phyloP scores from a whole-genome alignment of 2,329 filamentous ascomycete genomes.

The Fusarium circinatum region DNA sequence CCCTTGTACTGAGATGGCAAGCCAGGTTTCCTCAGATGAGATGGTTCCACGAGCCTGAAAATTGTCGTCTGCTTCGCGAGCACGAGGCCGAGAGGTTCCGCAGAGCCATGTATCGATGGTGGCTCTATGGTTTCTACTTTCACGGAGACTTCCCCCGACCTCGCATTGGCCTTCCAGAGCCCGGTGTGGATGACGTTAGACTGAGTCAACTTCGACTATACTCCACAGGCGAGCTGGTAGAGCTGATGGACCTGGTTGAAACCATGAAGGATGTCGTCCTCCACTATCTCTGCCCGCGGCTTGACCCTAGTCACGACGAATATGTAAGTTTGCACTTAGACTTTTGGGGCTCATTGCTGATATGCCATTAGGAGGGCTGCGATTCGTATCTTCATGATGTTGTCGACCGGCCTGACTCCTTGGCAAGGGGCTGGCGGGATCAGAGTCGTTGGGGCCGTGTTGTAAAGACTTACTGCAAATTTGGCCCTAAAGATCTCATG shows the following conservation, averaged over 20 bases:
- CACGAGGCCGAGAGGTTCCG: slow-evolving; percentile 60
- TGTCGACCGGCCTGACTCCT: slow-evolving; percentile 45
- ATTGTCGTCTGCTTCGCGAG: slow-evolving; percentile 55
- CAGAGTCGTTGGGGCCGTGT: slow-evolving; percentile 53
- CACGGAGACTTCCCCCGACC: slow-evolving; percentile 57
- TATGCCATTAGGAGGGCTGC: slow-evolving; percentile 22
- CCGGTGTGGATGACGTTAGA: slow-evolving; percentile 54
- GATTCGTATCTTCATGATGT: slow-evolving; percentile 39
- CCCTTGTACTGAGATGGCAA: slow-evolving; percentile 53
- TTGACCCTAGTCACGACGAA: slow-evolving; percentile 50
- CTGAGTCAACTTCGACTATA: slow-evolving; percentile 57
- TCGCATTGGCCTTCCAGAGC: slow-evolving; percentile 51
- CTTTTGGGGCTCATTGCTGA: slow-evolving; percentile 4
- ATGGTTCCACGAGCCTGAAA: slow-evolving; percentile 58
- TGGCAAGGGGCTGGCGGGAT: slow-evolving; percentile 50
- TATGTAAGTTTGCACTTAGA: slow-evolving; percentile 44
- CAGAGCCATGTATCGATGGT: slow-evolving; percentile 63
- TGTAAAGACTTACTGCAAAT: slow-evolving; percentile 59
- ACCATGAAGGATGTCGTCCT: slow-evolving; percentile 58
- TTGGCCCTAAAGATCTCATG: slow-evolving; percentile 61
- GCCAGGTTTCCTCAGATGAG: slow-evolving; percentile 55
- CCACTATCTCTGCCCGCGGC: slow-evolving; percentile 58
- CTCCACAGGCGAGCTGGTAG: slow-evolving; percentile 56
- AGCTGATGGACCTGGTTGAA: slow-evolving; percentile 57
- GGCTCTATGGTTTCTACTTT: slow-evolving; percentile 64